Base-by-base conservation (phyloP, 2,329 filamentous ascomycete genomes). In the Alternaria brassicae region DNA sequence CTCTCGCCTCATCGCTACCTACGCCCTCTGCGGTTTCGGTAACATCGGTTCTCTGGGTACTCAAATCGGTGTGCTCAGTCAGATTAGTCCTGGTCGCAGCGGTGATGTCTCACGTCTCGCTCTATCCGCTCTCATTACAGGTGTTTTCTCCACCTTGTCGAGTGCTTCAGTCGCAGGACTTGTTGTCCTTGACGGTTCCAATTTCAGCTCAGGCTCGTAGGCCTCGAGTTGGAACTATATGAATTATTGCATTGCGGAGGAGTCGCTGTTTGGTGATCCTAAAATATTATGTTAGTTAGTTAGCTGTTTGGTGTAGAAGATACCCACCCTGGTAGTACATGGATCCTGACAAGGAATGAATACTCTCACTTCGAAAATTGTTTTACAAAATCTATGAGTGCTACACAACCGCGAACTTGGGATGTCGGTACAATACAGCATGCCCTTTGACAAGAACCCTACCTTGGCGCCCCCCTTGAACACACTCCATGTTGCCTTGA, bases 21-120 rank as follows among this genome's bases (percentile, higher is more conserved):
- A 96, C 74, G 91, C 91, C 19, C 85, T 93, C 65, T 96, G 92
- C 78, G 83, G 84, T 58, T 80, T 80, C 67, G 93, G 91, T 63
- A 96, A 96, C 81, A 90, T 96, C 68, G 90, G 91, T 53, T 94
- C 91, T 28, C 85, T 96, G 47, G 92, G 92, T 75, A 94, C 92
- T 56, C 92, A 96, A 79, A 95, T 96, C 61, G 92, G 92, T 81
- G 91, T 96, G 58, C 84, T 96, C 52, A 87, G 89, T 4, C 92
- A 96, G 80, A 86, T 96, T 61, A 89, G 91, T 0, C 92, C 92
- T 0, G 83, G 83, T 4, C 87, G 92, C 42, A 85, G 86, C 36
- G 91, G 89, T 58, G 91, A 95, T 68, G 89, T 96, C 10, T 89
- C 91, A 4, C 84, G 84, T 45, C 84, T 96, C 27, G 92, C 92